Conservation (phyloP, 192 early-diverging fungal genomes). For the Entomortierella beljakovae region DNA sequence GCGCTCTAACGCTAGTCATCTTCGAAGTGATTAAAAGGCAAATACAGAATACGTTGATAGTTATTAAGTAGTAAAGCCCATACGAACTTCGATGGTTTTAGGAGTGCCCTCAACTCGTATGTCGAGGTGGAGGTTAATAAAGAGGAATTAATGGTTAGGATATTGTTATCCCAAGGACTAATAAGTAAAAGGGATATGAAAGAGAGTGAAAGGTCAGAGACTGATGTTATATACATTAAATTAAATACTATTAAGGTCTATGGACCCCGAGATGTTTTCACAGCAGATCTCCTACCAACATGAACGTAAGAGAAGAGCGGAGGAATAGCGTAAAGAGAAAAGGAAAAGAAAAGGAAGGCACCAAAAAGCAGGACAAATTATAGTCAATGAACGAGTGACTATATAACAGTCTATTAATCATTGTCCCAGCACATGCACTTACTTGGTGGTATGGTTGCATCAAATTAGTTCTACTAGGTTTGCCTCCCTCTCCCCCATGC, state of each 20-base stretch:
- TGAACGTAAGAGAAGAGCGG: background rate
- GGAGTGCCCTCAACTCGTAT: too few relatives aligned
- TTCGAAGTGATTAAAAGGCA: too few relatives aligned
- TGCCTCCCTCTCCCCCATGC: background rate
- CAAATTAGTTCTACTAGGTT: background rate
- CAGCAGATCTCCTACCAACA: conserved; percentile 4
- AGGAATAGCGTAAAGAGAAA: background rate
- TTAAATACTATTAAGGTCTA: background rate
- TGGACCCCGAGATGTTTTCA: background rate
- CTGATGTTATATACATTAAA: background rate
- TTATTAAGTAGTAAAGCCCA: too few relatives aligned
- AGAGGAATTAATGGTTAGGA: too few relatives aligned
- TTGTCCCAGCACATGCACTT: background rate
- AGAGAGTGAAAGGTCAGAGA: background rate
- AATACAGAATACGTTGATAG: too few relatives aligned
- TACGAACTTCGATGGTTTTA: too few relatives aligned
- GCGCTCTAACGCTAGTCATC: too few relatives aligned
- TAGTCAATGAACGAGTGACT: background rate
- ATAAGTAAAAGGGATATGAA: background rate
- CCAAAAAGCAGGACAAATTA: background rate
- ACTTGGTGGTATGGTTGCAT: background rate
- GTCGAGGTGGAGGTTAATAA: too few relatives aligned
- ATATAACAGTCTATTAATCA: background rate
- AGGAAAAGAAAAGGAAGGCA: background rate
- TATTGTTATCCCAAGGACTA: background rate